Evolutionary conservation across 768 basidiomycete genomes (phyloP), one percentile per base, ranked within the genome.

Genomic region (Suillus placidus): DNA sequence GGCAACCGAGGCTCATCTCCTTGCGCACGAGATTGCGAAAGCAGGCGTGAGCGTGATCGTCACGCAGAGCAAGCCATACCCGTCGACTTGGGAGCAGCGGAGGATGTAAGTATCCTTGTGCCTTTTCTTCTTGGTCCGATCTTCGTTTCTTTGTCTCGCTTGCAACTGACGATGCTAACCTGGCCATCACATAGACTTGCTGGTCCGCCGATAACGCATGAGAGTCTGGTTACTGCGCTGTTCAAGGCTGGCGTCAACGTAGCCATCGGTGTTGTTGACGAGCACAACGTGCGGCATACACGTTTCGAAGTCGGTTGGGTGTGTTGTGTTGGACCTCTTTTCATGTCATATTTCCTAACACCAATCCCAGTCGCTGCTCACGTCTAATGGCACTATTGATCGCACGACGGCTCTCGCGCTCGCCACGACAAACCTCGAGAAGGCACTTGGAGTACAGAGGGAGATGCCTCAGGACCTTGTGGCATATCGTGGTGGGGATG

Each of bases 11-110:
- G 84, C 86, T 2, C 87, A 87, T 74, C 77, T 91, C 32, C 75
- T 94, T 63, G 92, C 91, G 13, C 75, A 84, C 60, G 87, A 93
- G 67, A 85, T 94, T 61, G 85, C 90, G 77, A 68, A 71, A 72
- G 89, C 89, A 1, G 80, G 81, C 12, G 84, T 94, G 3, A 88
- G 88, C 49, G 90, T 94, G 20, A 83, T 95, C 37, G 78, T 94
- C 32, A 80, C 84, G 0, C 85, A 85, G 6, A 74, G 86, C 0
- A 79, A 91, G 49, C 86, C 90, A 0, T 90, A 83, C 78, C 92
- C 92, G 1, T 68, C 64, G 6, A 76, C 76, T 3, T 94, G 93
- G 93, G 87, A 91, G 61, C 73, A 80, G 52, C 80, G 85, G 58
- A 79, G 92, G 63, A 84, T 89, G 88, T 89, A 70, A 69, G 87